These are phyloP conservation scores for Solanum clarkiae DNA, from an alignment of 257 asterid genomes.

Conservation along the genomic window DNA sequence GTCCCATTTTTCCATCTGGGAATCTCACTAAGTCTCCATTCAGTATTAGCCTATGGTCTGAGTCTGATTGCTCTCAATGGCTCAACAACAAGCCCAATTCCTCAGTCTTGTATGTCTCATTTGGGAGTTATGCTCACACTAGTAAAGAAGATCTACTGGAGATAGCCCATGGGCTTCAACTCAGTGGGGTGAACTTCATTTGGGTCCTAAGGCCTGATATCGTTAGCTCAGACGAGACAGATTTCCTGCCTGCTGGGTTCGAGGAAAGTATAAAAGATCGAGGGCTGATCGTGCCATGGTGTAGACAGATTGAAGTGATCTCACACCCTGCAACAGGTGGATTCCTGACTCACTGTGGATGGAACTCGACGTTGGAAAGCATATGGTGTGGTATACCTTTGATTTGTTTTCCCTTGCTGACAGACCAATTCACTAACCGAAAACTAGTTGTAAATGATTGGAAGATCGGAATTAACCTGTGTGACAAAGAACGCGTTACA, in stretches of 20 bases:
- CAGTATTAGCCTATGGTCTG: constrained; percentile 60
- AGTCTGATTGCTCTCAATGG: constrained; percentile 64
- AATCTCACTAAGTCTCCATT: constrained; percentile 24
- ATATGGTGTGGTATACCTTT: constrained; percentile 49
- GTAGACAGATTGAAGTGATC: constrained; percentile 45
- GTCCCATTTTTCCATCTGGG: constrained; percentile 46
- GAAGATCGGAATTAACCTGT: constrained; percentile 54
- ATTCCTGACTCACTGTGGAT: constrained; percentile 64
- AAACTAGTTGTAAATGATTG: constrained; percentile 64
- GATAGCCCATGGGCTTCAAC: constrained; percentile 48
- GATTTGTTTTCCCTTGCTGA: constrained; percentile 47
- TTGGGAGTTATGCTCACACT: constrained; percentile 64
- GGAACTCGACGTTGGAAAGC: constrained; percentile 64
- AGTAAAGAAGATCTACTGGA: constrained; percentile 44
- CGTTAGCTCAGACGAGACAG: constrained; percentile 33
- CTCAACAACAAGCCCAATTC: constrained; percentile 37
- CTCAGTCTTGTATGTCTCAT: constrained; percentile 59
- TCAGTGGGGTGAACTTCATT: constrained; percentile 38
- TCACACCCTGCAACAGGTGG: constrained; percentile 58
- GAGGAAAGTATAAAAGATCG: constrained; percentile 17
- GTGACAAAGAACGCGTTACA: constrained; percentile 25
- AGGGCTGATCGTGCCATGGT: constrained; percentile 56
- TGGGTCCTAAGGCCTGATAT: constrained; percentile 72
- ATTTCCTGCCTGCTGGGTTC: constrained; percentile 30
- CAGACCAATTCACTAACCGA: constrained; percentile 62